Evolutionary conservation across 2,329 filamentous ascomycete species (phyloP), one percentile per base, ranked within the genome.

Genomic region (Domatiomyces catenatus): DNA sequence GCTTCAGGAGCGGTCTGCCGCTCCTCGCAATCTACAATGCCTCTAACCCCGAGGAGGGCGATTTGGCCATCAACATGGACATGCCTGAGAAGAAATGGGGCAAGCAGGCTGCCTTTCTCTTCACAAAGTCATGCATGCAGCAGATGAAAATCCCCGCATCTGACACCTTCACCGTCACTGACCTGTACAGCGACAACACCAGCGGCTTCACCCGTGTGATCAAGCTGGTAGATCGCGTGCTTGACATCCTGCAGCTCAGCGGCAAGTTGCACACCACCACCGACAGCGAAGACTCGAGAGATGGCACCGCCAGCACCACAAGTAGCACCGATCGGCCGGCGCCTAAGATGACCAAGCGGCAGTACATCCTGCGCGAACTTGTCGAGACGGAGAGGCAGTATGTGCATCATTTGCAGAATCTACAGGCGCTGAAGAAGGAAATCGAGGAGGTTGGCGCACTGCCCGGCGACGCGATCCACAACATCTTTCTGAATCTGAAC

Each of bases 361-460:
- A 95, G 61, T 85, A 95, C 65, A 87, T 96, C 54, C 79, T 98
- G 44, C 81, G 84, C 62, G 92, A 98, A 67, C 71, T 98, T 46
- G 84, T 98, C 50, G 86, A 90, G 60, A 96, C 90, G 1, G 92
- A 98, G 68, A 82, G 92, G 55, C 95, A 95, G 68, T 98, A 98
- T 60, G 92, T 96, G 3, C 89, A 96, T 65, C 92, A 98, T 70
- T 71, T 98, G 49, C 90, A 96, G 65, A 90, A 94, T 59, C 68
- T 98, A 36, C 88, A 96, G 65, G 83, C 89, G 47, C 76, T 96
- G 63, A 96, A 94, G 70, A 90, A 86, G 68, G 79, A 83, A 20
- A 74, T 96, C 50, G 88, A 95, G 60, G 84, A 93, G 63, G 88
- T 83, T 58, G 88, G 88, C 39, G 80, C 87, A 39, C 80, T 96